Conservation (phyloP, 495 filamentous ascomycete species). For the Tuber borchii region DNA sequence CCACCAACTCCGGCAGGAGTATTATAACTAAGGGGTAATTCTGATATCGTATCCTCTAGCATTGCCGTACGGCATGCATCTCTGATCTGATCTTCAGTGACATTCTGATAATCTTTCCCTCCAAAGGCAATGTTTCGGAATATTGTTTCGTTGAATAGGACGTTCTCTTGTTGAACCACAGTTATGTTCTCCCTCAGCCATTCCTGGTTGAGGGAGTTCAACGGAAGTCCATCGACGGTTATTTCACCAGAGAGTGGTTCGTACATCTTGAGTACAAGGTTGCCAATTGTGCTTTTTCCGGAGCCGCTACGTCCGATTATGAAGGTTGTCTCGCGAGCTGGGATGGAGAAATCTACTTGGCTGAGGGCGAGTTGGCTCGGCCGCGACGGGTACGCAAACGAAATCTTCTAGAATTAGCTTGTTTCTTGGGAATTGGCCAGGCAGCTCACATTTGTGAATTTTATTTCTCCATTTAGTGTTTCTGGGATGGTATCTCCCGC, state of each 20-base stretch:
- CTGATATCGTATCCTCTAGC: slow-evolving; percentile 63
- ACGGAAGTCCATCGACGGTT: slow-evolving; percentile 57
- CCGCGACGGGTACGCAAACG: slow-evolving; percentile 77
- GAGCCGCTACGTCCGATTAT: slow-evolving; percentile 83
- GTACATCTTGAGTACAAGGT: slow-evolving; percentile 73
- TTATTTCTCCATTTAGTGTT: slow-evolving; percentile 59
- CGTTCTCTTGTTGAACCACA: slow-evolving; percentile 72
- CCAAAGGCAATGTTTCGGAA: slow-evolving; percentile 77
- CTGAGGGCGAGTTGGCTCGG: slow-evolving; percentile 57
- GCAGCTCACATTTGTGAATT: slow-evolving; percentile 59
- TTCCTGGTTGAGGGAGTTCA: slow-evolving; percentile 56
- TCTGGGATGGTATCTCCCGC: slow-evolving; percentile 42
- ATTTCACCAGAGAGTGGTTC: slow-evolving; percentile 60
- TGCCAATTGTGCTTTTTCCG: slow-evolving; percentile 84
- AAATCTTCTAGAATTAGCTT: slow-evolving; percentile 51
- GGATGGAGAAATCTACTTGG: slow-evolving; percentile 59
- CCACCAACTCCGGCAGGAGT: slow-evolving; percentile 68
- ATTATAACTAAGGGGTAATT: slow-evolving; percentile 65
- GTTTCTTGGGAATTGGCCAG: background rate
- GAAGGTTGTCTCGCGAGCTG: slow-evolving; percentile 66
- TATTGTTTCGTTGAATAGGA: slow-evolving; percentile 79
- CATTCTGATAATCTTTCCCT: slow-evolving; percentile 46
- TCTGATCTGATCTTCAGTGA: slow-evolving; percentile 53
- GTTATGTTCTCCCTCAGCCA: slow-evolving; percentile 79
- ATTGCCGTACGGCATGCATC: slow-evolving; percentile 59